Evolutionary conservation across 139 green algal species (phyloP).

Genomic region (Eudorina sp.): DNA sequence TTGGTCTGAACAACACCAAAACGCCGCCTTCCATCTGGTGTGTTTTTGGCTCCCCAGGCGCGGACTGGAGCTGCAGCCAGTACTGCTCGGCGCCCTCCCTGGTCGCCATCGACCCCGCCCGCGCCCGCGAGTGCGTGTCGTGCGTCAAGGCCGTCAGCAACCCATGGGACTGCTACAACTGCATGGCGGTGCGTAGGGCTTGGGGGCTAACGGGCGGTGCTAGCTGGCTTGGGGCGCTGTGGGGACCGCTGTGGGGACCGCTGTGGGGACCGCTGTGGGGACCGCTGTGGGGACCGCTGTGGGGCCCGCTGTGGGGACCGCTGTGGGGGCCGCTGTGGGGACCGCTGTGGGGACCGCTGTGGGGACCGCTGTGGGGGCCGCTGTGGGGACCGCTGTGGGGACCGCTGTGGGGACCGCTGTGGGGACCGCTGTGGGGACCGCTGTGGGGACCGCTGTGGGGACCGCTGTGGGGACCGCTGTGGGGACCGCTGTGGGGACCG

Average conservation of each 20-base stretch:
- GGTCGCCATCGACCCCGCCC: background rate
- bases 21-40: too few relatives aligned
- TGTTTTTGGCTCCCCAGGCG: too few relatives aligned
- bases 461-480: too few relatives aligned
- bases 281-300: background rate
- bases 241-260: background rate
- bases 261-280: background rate
- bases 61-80: background rate
- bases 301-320: background rate
- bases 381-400: too few relatives aligned
- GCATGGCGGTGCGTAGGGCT: background rate
- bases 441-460: too few relatives aligned
- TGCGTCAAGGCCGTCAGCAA: slow-evolving; percentile 3
- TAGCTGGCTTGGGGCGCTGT: background rate
- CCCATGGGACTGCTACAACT: slow-evolving; percentile 18
- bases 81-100: background rate
- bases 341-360: background rate
- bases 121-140: background rate
- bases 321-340: background rate
- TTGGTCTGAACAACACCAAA: too few relatives aligned
- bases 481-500: too few relatives aligned
- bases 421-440: too few relatives aligned
- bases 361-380: background rate
- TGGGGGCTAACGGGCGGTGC: background rate
- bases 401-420: background rate